Conservation (phyloP, 2,329 filamentous ascomycete genomes). For the Diaporthe longicolla region DNA sequence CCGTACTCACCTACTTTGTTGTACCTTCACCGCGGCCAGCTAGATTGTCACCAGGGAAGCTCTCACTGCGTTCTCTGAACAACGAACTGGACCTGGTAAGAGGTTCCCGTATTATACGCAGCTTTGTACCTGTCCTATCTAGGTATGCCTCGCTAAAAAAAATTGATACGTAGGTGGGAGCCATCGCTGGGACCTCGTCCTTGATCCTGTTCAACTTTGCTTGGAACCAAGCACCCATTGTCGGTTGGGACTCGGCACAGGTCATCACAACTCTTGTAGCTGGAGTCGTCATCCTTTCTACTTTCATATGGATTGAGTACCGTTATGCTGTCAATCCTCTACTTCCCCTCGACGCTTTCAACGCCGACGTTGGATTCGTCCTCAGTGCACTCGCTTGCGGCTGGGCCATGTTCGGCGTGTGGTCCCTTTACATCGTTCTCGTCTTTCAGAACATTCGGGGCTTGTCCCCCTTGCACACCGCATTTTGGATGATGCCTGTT, state of each 20-base stretch:
- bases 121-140: not conserved
- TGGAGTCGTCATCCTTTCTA: constrained; percentile 61
- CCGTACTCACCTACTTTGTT: constrained; percentile 44
- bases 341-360: constrained; percentile 67
- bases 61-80: constrained; percentile 39
- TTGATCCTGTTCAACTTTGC: constrained; percentile 71
- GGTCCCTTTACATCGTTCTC: constrained; percentile 66
- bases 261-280: constrained; percentile 66
- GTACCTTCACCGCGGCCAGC: constrained; percentile 42
- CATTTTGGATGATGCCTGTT: constrained; percentile 51
- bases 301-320: constrained; percentile 67
- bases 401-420: constrained; percentile 69
- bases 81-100: constrained; percentile 46
- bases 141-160: not conserved
- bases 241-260: constrained; percentile 65
- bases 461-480: constrained; percentile 48
- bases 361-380: constrained; percentile 66
- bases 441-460: constrained; percentile 61
- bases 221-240: constrained; percentile 71
- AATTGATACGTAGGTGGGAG: constrained; percentile 40
- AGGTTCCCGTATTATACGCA: not conserved
- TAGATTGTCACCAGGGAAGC: not conserved
- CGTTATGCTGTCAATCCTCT: constrained; percentile 64
- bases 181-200: constrained; percentile 59
- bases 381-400: constrained; percentile 67